Evolutionary conservation across 1,284 basidiomycete species (phyloP).

Genomic region (Sporisorium iseilematis-ciliati): DNA sequence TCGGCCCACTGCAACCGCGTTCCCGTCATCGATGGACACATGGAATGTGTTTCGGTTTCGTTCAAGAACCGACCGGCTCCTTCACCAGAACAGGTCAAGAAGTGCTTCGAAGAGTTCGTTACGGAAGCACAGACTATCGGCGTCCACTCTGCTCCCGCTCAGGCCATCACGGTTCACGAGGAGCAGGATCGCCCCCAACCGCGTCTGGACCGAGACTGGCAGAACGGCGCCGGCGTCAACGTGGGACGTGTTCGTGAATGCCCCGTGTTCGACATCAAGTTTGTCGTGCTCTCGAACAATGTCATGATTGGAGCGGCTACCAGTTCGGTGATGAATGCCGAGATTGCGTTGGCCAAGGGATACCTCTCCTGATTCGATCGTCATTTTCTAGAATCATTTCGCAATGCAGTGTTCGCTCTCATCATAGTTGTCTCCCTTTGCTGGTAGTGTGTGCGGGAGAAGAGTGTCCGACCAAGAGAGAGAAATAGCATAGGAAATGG

Average conservation of each 20-base stretch:
- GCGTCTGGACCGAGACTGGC: conserved; percentile 87
- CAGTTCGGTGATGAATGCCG: conserved; percentile 96
- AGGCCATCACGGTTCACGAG: conserved; percentile 92
- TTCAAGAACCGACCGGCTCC: conserved; percentile 86
- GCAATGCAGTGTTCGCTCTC: not conserved
- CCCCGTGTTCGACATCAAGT: conserved; percentile 83
- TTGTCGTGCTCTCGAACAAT: conserved; percentile 93
- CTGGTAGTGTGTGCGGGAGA: not conserved
- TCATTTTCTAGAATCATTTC: not conserved
- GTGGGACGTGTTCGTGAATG: conserved; percentile 93
- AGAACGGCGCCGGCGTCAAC: conserved; percentile 90
- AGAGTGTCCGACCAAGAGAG: too few relatives aligned
- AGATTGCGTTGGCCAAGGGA: conserved; percentile 88
- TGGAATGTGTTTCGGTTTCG: conserved; percentile 85
- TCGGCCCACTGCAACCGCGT: conserved; percentile 93
- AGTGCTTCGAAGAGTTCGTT: conserved; percentile 81
- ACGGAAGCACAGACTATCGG: conserved; percentile 83
- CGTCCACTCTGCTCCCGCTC: conserved; percentile 86
- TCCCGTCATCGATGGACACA: conserved; percentile 92
- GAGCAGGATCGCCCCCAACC: conserved; percentile 94
- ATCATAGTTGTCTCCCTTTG: not conserved
- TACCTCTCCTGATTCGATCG: conserved; percentile 45
- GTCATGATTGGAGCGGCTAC: conserved; percentile 97
- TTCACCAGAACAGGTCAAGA: conserved; percentile 85
- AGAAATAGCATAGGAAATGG: not conserved